Percentiles rank a stretch among this genome's conserved stretches.
These are phyloP conservation scores for Colletotrichum euphorbiae DNA, from an alignment of 2,329 filamentous ascomycete genomes.

Conservation along the genomic window DNA sequence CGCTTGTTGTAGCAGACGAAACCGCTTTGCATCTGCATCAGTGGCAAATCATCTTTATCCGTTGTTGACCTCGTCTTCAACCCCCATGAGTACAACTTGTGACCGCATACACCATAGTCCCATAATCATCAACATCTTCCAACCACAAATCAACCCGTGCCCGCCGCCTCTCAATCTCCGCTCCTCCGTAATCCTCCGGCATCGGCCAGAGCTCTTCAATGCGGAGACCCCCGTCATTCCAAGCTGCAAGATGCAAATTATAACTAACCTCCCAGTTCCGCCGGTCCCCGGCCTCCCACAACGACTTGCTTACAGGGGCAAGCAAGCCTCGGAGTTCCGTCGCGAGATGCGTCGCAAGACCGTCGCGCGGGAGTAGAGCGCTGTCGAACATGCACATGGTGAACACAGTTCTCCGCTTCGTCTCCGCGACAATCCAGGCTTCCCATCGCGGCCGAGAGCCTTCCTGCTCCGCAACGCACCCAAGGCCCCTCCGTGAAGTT, in stretches of 20 bases:
- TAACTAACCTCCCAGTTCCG: constrained; percentile 58
- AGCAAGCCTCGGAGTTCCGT: constrained; percentile 59
- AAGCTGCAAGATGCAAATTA: constrained; percentile 55
- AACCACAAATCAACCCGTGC: constrained; percentile 62
- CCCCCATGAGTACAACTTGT: constrained; percentile 58
- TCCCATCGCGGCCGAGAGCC: constrained; percentile 60
- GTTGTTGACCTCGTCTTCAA: constrained; percentile 30
- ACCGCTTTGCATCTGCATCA: not conserved
- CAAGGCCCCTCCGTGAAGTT: constrained; percentile 54
- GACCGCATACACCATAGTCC: constrained; percentile 64
- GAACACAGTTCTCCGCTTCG: constrained; percentile 64
- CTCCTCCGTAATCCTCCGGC: constrained; percentile 47
- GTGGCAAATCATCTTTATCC: too few species aligned
- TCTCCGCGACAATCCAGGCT: constrained; percentile 63
- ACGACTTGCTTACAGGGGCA: constrained; percentile 52
- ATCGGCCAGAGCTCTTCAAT: constrained; percentile 65
- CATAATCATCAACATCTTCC: constrained; percentile 63
- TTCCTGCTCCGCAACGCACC: constrained; percentile 55
- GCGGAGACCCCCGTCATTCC: constrained; percentile 53
- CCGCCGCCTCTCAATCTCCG: constrained; percentile 46
- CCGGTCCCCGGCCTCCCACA: constrained; percentile 57
- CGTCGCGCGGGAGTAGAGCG: constrained; percentile 56
- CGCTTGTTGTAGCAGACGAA: not conserved
- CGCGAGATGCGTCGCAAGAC: constrained; percentile 59
- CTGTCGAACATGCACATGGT: constrained; percentile 66